Evolutionary conservation across 768 basidiomycete species (phyloP).

Genomic region (Kwoniella sp.): DNA sequence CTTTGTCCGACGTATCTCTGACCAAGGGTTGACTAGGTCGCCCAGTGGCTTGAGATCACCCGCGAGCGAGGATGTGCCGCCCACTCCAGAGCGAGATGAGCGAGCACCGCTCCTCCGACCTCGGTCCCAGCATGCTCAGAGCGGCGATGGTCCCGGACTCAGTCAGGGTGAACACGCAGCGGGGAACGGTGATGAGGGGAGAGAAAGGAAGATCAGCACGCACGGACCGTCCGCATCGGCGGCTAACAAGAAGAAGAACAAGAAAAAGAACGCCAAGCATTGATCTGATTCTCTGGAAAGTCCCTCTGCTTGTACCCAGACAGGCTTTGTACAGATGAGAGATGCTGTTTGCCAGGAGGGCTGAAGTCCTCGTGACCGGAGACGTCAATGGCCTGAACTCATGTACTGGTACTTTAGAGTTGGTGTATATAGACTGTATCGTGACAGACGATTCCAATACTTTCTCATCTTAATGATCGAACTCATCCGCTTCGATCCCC

Average conservation of each 20-base stretch:
- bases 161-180: neutral
- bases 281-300: no score
- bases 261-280: slow-evolving; percentile 24
- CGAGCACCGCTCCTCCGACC: neutral
- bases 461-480: no score
- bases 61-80: slow-evolving; percentile 12
- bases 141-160: neutral
- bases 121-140: neutral
- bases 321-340: no score
- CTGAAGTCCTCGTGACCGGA: no score
- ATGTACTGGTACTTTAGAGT: no score
- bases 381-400: no score
- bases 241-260: slow-evolving; percentile 23
- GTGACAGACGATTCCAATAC: no score
- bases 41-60: slow-evolving; percentile 22
- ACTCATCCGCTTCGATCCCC: no score
- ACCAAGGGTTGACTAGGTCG: slow-evolving; percentile 35
- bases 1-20: slow-evolving; percentile 47
- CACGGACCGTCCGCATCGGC: neutral
- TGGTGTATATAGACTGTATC: no score
- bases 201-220: slow-evolving; percentile 17
- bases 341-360: no score
- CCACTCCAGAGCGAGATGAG: neutral
- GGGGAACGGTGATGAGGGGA: neutral
- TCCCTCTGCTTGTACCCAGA: no score